These are phyloP conservation scores for Globisporangium sylvaticum DNA, from an alignment of 352 stramenopile genomes.

Conservation along the genomic window DNA sequence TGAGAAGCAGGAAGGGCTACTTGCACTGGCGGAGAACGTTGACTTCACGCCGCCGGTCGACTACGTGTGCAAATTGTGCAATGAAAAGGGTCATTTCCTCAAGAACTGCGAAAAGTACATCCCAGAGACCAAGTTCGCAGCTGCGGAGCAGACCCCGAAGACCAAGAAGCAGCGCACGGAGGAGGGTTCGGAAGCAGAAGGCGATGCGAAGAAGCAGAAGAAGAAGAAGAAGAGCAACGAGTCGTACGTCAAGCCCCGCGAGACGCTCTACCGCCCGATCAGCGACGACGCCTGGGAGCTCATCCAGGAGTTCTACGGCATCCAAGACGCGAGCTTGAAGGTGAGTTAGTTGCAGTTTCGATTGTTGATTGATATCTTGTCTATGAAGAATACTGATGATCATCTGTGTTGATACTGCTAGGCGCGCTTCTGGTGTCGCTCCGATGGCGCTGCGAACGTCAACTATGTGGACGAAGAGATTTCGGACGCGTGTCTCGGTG, in stretches of 20 bases:
- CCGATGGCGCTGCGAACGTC: conserved; percentile 64
- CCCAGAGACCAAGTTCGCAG: conserved; percentile 37
- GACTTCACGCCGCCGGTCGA: conserved; percentile 36
- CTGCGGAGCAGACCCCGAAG: conserved; percentile 26
- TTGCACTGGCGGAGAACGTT: conserved; percentile 40
- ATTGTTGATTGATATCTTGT: too few relatives aligned
- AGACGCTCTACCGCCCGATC: conserved; percentile 71
- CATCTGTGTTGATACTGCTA: conserved; percentile 4
- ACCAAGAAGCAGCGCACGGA: conserved; percentile 50
- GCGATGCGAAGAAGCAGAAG: not conserved
- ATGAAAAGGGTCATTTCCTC: conserved; percentile 59
- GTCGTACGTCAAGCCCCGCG: conserved; percentile 37
- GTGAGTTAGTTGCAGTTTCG: too few relatives aligned
- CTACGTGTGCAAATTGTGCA: conserved; percentile 81
- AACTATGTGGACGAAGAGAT: conserved; percentile 81
- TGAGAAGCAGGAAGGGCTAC: conserved; percentile 46
- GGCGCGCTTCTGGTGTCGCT: conserved; percentile 69
- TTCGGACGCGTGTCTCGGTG: conserved; percentile 50
- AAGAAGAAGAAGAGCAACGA: conserved; percentile 8
- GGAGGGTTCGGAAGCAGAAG: not conserved
- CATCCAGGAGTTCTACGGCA: conserved; percentile 62
- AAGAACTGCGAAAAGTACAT: conserved; percentile 68
- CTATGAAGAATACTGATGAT: conserved; percentile 1
- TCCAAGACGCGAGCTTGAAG: conserved; percentile 47
- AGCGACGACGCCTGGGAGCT: conserved; percentile 55